phyloP scores from a whole-genome alignment of 257 asterid species.

The Jacaranda copaia region DNA sequence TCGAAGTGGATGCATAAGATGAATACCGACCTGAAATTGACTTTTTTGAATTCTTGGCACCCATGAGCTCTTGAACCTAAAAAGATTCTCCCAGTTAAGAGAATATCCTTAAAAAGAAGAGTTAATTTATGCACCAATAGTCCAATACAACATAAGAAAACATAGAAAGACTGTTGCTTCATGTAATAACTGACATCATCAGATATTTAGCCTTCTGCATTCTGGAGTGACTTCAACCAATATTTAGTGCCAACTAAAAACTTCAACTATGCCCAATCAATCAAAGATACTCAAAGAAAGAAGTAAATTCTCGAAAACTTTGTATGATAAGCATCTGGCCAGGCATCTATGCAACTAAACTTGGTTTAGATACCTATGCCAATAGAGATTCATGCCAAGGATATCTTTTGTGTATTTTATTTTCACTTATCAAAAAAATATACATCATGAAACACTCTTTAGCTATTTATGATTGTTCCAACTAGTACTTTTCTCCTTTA shows the following conservation, averaged over 20 bases:
- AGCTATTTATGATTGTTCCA: background rate
- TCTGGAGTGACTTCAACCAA: conserved; percentile 1
- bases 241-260: background rate
- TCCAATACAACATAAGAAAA: conserved; percentile 17
- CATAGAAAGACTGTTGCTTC: too few relatives aligned
- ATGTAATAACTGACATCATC: background rate
- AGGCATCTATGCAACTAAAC: too few relatives aligned
- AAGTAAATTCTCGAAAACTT: too few relatives aligned
- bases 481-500: background rate
- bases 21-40: conserved; percentile 74
- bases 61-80: conserved; percentile 62
- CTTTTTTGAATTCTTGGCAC: conserved; percentile 78
- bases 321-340: too few relatives aligned
- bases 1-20: conserved; percentile 69
- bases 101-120: background rate
- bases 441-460: background rate
- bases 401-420: background rate
- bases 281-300: background rate
- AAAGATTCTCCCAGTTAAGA: conserved; percentile 16
- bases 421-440: background rate
- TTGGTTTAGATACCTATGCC: too few relatives aligned
- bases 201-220: background rate
- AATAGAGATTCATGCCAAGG: background rate
- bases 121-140: conserved; percentile 13
- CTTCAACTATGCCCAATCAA: too few relatives aligned